A percentile compares a stretch with the other conserved stretches of the same genome.
These are phyloP conservation scores for Rubia peregrina DNA, from an alignment of 305 asterid species.

Conservation along the genomic window DNA sequence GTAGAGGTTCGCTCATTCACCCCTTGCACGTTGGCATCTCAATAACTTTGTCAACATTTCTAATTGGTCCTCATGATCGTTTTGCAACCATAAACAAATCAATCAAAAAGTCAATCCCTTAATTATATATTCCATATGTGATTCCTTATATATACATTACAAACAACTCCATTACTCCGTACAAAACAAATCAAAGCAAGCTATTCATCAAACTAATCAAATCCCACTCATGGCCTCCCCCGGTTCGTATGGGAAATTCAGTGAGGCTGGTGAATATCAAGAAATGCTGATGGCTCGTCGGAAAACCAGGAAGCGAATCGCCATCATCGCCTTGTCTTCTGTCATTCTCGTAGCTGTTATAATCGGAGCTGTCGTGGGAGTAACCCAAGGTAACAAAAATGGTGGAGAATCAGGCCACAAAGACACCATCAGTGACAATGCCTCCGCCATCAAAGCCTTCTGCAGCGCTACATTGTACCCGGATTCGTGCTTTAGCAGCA, in stretches of 20 bases:
- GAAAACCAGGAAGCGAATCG: conserved; percentile 27
- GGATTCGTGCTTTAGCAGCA: conserved; percentile 37
- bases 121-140: not conserved
- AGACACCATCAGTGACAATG: not conserved
- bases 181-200: not conserved
- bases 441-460: conserved; percentile 27
- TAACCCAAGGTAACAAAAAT: conserved; percentile 19
- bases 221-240: conserved; percentile 12
- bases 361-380: conserved; percentile 36
- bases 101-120: conserved; percentile 2
- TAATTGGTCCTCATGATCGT: not conserved
- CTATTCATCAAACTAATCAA: not conserved
- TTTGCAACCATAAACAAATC: not conserved
- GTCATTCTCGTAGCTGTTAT: conserved; percentile 34
- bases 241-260: conserved; percentile 19
- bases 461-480: conserved; percentile 40
- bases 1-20: not conserved
- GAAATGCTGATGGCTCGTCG: conserved; percentile 26
- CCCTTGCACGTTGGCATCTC: conserved; percentile 3
- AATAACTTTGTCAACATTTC: not conserved
- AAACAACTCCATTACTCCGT: not conserved
- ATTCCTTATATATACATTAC: not conserved
- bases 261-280: conserved; percentile 28
- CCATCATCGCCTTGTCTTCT: conserved; percentile 31
- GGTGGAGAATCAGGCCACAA: conserved; percentile 12